Evolutionary conservation across 116 monocot genomes (phyloP).

Genomic region (Phalaenopsis hybrid): DNA sequence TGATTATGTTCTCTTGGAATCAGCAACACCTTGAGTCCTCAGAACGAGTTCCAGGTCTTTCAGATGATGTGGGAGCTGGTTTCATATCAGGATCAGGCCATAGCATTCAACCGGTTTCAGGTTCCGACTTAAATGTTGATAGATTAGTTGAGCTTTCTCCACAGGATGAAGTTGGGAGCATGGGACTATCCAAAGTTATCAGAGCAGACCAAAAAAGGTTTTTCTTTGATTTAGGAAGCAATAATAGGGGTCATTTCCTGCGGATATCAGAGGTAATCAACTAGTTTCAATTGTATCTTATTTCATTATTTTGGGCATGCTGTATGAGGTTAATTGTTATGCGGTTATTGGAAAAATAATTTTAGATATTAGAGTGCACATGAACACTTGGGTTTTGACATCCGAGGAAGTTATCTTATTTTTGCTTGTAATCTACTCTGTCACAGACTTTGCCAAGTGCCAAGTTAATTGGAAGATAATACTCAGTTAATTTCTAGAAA

Average conservation of each 20-base stretch:
- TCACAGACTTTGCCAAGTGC: background rate
- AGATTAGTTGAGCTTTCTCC: slow-evolving; percentile 33
- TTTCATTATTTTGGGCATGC: background rate
- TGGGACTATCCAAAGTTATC: slow-evolving; percentile 50
- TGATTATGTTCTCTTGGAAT: background rate
- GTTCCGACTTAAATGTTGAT: slow-evolving; percentile 34
- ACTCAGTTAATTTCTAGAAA: background rate
- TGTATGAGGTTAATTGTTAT: background rate
- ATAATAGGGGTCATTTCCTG: slow-evolving; percentile 65
- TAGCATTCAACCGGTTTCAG: slow-evolving; percentile 20
- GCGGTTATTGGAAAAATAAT: background rate
- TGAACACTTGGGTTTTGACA: background rate
- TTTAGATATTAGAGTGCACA: background rate
- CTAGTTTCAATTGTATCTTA: background rate
- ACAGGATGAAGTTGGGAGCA: slow-evolving; percentile 37
- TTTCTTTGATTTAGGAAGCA: slow-evolving; percentile 65
- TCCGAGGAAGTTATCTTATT: no score
- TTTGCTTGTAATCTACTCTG: background rate
- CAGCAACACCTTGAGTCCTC: slow-evolving; percentile 43
- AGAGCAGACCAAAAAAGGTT: slow-evolving; percentile 58
- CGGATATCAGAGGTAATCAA: slow-evolving; percentile 50
- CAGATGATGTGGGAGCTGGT: slow-evolving; percentile 75
- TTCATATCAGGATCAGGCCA: slow-evolving; percentile 32
- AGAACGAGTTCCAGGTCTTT: slow-evolving; percentile 41
- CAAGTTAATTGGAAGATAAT: background rate